These are phyloP conservation scores for Coniochaeta pulveracea DNA, from an alignment of 2,329 filamentous ascomycete genomes.

Conservation along the genomic window DNA sequence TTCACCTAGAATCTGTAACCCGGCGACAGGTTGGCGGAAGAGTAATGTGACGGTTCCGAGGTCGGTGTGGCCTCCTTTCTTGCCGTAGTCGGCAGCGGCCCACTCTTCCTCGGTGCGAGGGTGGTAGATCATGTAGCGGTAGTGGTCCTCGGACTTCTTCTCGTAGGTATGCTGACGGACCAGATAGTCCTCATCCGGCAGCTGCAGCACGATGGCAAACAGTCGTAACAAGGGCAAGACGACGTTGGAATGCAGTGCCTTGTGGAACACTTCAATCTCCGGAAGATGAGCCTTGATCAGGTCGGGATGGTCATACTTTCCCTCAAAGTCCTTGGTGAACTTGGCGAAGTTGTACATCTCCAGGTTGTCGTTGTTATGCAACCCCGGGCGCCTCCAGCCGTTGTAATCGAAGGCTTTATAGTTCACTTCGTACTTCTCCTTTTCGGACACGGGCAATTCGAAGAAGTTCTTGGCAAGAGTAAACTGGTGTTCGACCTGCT, in stretches of 20 bases:
- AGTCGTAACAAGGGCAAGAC: slow-evolving; percentile 32
- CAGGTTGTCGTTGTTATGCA: slow-evolving; percentile 33
- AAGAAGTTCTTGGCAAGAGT: slow-evolving; percentile 40
- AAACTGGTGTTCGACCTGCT: slow-evolving; percentile 43
- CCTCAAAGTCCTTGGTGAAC: slow-evolving; percentile 34
- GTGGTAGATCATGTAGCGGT: slow-evolving; percentile 48
- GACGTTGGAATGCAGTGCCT: slow-evolving; percentile 10
- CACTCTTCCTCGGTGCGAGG: slow-evolving; percentile 28
- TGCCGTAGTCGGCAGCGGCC: slow-evolving; percentile 16
- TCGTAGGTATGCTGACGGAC: slow-evolving; percentile 43
- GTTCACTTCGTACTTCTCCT: slow-evolving; percentile 34
- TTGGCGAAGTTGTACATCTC: slow-evolving; percentile 52
- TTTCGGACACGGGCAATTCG: slow-evolving; percentile 37
- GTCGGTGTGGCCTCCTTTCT: slow-evolving; percentile 14
- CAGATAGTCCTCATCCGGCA: slow-evolving; percentile 45
- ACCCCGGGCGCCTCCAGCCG: slow-evolving; percentile 33
- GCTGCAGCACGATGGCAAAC: slow-evolving; percentile 45
- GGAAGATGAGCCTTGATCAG: slow-evolving; percentile 33
- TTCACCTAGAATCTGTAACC: slow-evolving; percentile 4
- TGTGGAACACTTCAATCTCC: slow-evolving; percentile 43
- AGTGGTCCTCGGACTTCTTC: slow-evolving; percentile 39
- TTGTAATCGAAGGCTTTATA: slow-evolving; percentile 38
- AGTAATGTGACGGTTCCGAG: slow-evolving; percentile 5
- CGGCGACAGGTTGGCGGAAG: slow-evolving; percentile 7
- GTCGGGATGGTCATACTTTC: slow-evolving; percentile 25